A percentile compares a stretch with the other conserved stretches of the same genome.
phyloP scores from a whole-genome alignment of 2,329 filamentous ascomycete species.

The Ophiostoma sp. region DNA sequence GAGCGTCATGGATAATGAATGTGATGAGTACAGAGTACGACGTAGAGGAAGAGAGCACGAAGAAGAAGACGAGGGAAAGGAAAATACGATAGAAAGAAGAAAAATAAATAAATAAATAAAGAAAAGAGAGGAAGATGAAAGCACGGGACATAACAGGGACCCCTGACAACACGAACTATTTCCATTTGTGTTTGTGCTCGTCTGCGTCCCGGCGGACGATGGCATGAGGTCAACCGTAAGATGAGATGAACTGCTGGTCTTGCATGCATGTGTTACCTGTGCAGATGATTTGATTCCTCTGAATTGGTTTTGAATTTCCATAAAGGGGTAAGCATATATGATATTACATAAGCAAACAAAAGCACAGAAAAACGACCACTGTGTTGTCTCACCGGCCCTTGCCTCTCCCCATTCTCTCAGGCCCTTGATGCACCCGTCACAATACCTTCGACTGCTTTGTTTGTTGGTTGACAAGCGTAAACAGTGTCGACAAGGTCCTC shows the following conservation, averaged over 20 bases:
- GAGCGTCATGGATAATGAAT: background rate
- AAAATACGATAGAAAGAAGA: background rate
- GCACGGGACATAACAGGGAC: background rate
- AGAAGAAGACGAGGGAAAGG: background rate
- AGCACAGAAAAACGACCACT: no score
- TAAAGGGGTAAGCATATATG: background rate
- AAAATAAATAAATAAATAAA: background rate
- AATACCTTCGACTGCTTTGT: background rate
- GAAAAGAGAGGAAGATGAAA: background rate
- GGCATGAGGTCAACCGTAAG: background rate
- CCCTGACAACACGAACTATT: background rate
- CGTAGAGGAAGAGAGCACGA: background rate
- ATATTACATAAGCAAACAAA: background rate
- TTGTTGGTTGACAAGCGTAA: background rate
- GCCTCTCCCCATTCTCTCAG: background rate
- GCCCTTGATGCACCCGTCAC: background rate
- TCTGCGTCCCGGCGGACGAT: conserved; percentile 1
- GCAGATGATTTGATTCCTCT: background rate
- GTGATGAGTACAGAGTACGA: background rate
- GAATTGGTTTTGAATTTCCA: background rate
- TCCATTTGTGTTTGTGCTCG: background rate
- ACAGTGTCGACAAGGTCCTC: background rate
- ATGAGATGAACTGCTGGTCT: conserved; percentile 2
- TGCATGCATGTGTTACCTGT: background rate
- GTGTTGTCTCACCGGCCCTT: conserved; percentile 4